These are phyloP conservation scores for Euryodendron excelsum DNA, from an alignment of 148 eudicot genomes.

Conservation along the genomic window DNA sequence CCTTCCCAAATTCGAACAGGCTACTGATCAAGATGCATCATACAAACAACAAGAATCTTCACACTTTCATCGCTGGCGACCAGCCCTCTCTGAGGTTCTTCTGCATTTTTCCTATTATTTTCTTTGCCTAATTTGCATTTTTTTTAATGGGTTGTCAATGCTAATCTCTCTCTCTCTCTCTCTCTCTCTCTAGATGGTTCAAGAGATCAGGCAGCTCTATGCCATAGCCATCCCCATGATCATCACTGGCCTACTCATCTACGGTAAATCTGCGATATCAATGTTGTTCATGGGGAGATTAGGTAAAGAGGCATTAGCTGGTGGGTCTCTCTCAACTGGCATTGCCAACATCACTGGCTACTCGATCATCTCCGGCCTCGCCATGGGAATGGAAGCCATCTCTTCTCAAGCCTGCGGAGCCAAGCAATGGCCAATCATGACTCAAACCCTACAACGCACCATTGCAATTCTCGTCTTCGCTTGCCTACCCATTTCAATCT, in stretches of 20 bases:
- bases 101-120: background rate
- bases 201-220: conserved; percentile 49
- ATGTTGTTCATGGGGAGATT: conserved; percentile 59
- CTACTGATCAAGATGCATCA: background rate
- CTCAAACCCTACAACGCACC: conserved; percentile 52
- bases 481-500: conserved; percentile 33
- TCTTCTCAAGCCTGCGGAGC: conserved; percentile 78
- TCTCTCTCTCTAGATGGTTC: conserved; percentile 34
- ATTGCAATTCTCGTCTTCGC: conserved; percentile 23
- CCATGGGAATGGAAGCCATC: conserved; percentile 82
- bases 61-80: background rate
- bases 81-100: conserved; percentile 16
- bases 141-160: background rate
- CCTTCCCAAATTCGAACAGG: conserved; percentile 1
- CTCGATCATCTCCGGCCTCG: conserved; percentile 45
- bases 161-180: background rate
- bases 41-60: background rate
- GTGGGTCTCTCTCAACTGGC: conserved; percentile 65
- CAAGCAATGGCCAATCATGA: conserved; percentile 49
- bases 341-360: conserved; percentile 78
- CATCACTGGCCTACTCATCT: conserved; percentile 54
- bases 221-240: conserved; percentile 63
- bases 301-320: conserved; percentile 59
- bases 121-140: background rate
- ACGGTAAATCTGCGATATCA: conserved; percentile 60